Conservation (phyloP, 2,329 filamentous ascomycete genomes). For the Fusarium acutatum region DNA sequence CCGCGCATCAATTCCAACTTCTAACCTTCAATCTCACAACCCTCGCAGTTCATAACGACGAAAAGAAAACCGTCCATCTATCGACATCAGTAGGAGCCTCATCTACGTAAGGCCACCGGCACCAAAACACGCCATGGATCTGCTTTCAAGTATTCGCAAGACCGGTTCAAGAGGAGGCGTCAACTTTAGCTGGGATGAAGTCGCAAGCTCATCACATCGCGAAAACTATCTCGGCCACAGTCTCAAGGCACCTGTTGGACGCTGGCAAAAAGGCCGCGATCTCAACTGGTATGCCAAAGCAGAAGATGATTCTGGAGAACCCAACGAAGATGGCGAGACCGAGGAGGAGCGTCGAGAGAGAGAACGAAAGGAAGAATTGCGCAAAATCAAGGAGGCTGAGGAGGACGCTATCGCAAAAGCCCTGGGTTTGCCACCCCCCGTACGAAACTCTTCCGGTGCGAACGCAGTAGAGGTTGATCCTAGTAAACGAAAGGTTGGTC, state of each 20-base stretch:
- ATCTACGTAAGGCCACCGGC: neutral
- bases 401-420: constrained; percentile 89
- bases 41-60: neutral
- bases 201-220: constrained; percentile 84
- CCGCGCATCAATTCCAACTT: constrained; percentile 13
- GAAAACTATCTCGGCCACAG: constrained; percentile 92
- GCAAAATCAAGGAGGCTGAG: constrained; percentile 87
- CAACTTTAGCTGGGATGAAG: constrained; percentile 97
- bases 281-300: constrained; percentile 71
- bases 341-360: constrained; percentile 66
- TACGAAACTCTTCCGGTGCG: constrained; percentile 64
- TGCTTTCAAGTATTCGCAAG: constrained; percentile 92
- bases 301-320: constrained; percentile 49
- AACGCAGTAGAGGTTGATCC: constrained; percentile 74
- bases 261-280: constrained; percentile 84
- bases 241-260: constrained; percentile 88
- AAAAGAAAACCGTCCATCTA: neutral
- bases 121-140: constrained; percentile 73
- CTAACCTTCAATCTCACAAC: neutral
- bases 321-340: constrained; percentile 62
- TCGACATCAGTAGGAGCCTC: neutral
- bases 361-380: constrained; percentile 79
- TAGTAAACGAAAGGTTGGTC: constrained; percentile 48
- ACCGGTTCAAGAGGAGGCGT: constrained; percentile 88
- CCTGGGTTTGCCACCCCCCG: constrained; percentile 78